Evolutionary conservation across 2,329 filamentous ascomycete species (phyloP), one percentile per base, ranked within the genome.

Genomic region (Tolypocladium cylindrosporum): DNA sequence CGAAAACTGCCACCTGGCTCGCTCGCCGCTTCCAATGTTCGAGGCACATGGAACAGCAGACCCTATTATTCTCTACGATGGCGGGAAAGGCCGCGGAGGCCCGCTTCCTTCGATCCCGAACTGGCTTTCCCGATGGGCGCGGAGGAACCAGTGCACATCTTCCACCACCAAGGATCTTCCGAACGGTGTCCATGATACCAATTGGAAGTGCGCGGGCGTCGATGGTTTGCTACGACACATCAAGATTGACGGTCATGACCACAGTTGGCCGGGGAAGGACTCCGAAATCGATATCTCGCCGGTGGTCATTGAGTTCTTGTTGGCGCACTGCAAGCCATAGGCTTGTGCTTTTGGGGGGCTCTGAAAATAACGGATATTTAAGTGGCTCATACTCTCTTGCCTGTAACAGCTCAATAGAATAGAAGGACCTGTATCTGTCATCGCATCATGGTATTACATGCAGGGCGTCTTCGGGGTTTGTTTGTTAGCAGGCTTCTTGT

Each of bases 1-100:
- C 4, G 59, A 61, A 2, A 64, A 68, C 11, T 75, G 72, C 62
- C 62, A 71, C 21, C 71, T 74, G 2, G 3, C 68, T 70, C 52
- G 67, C 66, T n/a, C 79, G 75, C 66, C 65, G 61, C 3, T 80
- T 4, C 77, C 79, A 1, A 69, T 82, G 11, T 65, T 82, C 10
- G 75, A 79, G 48, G 76, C 81, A 56, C 79, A 82, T 63, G 79
- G 79, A n/a, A 73, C 71, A 2, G 69, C 62, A 2, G 80, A 82
- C 63, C 68, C 61, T 3, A 77, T 72, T 0, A 79, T 82, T 40
- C 61, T 67, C 0, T 81, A 80, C 59, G 58, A 64, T 2, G 79
- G 79, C 1, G 75, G 72, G 2, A 36, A 59, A 3, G 69, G 76
- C 3, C 70, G 72, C 2, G 72, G 72, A 1, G 75, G 74, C 0